phyloP scores from a whole-genome alignment of 2,329 filamentous ascomycete species.

The Penicillium palitans region DNA sequence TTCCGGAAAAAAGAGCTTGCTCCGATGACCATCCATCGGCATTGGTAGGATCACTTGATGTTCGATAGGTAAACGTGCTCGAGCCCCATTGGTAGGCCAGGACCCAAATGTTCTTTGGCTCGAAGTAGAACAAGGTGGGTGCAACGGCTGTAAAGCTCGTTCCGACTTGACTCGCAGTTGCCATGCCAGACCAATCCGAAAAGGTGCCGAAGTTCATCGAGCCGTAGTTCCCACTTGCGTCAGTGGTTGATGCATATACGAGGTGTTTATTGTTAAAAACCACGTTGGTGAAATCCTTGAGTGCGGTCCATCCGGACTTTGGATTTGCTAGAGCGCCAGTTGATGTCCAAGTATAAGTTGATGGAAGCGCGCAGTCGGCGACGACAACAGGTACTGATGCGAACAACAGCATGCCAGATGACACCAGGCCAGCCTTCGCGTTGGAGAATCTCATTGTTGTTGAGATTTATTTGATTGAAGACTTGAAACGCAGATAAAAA shows the following conservation, averaged over 20 bases:
- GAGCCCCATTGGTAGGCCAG: conserved; percentile 66
- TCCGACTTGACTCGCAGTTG: conserved; percentile 51
- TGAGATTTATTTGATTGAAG: background rate
- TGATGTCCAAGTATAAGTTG: conserved; percentile 60
- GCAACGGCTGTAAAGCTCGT: conserved; percentile 55
- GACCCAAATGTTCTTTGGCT: conserved; percentile 63
- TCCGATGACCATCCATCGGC: conserved; percentile 57
- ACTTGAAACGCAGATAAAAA: background rate
- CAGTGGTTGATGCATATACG: conserved; percentile 58
- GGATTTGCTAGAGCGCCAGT: conserved; percentile 54
- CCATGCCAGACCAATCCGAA: conserved; percentile 55
- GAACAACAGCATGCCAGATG: background rate
- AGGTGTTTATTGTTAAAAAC: conserved; percentile 60
- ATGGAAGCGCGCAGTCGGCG: conserved; percentile 45
- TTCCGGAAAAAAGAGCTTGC: conserved; percentile 59
- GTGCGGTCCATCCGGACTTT: conserved; percentile 54
- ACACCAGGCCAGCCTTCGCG: background rate
- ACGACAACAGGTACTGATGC: background rate
- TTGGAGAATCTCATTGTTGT: background rate
- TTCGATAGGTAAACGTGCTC: conserved; percentile 60
- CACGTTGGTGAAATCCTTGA: conserved; percentile 64
- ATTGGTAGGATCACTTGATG: conserved; percentile 59
- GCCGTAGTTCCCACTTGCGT: conserved; percentile 50
- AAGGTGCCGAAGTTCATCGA: conserved; percentile 62
- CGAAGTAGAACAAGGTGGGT: conserved; percentile 64